These are phyloP conservation scores for Scleroderma bovista DNA, from an alignment of 768 basidiomycete genomes.

Conservation along the genomic window DNA sequence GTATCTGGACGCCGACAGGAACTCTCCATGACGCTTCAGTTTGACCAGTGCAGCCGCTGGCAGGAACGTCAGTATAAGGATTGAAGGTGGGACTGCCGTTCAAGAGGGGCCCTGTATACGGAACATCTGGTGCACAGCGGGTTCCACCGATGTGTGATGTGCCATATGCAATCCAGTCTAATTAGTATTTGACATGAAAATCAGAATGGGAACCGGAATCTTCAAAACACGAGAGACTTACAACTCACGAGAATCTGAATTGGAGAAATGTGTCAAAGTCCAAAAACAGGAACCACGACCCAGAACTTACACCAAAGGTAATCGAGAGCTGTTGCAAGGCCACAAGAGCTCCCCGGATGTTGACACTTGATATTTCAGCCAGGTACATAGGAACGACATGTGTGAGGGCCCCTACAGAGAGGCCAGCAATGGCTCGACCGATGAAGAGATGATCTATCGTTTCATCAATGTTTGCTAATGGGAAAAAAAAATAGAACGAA, in stretches of 20 bases:
- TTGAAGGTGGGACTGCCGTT: constrained; percentile 28
- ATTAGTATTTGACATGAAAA: background rate
- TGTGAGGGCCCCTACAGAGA: constrained; percentile 16
- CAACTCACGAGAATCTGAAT: constrained; percentile 28
- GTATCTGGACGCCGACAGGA: constrained; percentile 32
- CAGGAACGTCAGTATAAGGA: constrained; percentile 24
- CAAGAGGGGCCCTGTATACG: constrained; percentile 26
- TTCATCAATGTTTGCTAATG: background rate
- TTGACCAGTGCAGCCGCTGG: constrained; percentile 27
- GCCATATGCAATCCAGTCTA: constrained; percentile 29
- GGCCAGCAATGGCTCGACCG: constrained; percentile 21
- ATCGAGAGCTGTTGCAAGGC: constrained; percentile 33
- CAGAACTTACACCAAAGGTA: constrained; percentile 27
- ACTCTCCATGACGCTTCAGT: constrained; percentile 30
- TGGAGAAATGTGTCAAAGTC: background rate
- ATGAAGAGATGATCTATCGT: constrained; percentile 21
- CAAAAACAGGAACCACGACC: background rate
- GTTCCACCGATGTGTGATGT: constrained; percentile 32
- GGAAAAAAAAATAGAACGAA: background rate
- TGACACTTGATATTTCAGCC: constrained; percentile 36
- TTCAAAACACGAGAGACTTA: constrained; percentile 5
- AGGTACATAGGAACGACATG: constrained; percentile 29
- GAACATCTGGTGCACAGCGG: constrained; percentile 21
- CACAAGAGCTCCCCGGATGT: constrained; percentile 33
- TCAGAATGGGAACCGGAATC: background rate